Evolutionary conservation across 805 yeast genomes (phyloP), one percentile per base, ranked within the genome.

Genomic region (Saitoella complicata): DNA sequence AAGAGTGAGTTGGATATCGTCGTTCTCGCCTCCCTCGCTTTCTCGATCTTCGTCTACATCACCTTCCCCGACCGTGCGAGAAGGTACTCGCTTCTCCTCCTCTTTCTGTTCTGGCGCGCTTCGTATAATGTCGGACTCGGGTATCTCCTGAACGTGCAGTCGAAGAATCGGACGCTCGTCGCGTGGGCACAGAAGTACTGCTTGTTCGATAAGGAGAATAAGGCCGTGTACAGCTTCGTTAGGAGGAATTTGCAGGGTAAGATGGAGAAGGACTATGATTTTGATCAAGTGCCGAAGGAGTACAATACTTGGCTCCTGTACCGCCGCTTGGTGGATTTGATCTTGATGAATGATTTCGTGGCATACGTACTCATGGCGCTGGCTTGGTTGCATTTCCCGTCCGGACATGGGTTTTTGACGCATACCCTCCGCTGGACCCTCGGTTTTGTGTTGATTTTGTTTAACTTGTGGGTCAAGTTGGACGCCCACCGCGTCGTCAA

Each of bases 401-500:
- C 71, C 7, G 55, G 56, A 32, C 79, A 76, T 53, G 51, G 65
- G 1, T 49, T 63, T 36, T 60, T 67, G 52, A 56, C 77, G 41
- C 64, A 72, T 11, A 59, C 63, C 46, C 59, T 72, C 33, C 69
- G 86, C 54, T 64, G 81, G 57, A 44, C 64, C 1, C 61, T 76
- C 10, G 94, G 94, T n/a, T 53, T 68, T 1, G 50, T 64, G 5
- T 68, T 83, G 53, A 75, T 82, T 48, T 47, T 80, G 12, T 80
- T 84, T 65, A 83, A 83, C 56, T 66, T 80, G 31, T 80, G 91
- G 86, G 94, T 83, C 40, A 83, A 83, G 58, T 63, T 82, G 29
- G 87, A 84, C 59, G 94, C 94, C 33, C 94, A 83, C 59, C 71
- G 86, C 51, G 86, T 83, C 12, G 86, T 83, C 47, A 82, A 83